These are phyloP conservation scores for Zymoseptoria passerinii DNA, from an alignment of 2,329 filamentous ascomycete species.

Conservation along the genomic window DNA sequence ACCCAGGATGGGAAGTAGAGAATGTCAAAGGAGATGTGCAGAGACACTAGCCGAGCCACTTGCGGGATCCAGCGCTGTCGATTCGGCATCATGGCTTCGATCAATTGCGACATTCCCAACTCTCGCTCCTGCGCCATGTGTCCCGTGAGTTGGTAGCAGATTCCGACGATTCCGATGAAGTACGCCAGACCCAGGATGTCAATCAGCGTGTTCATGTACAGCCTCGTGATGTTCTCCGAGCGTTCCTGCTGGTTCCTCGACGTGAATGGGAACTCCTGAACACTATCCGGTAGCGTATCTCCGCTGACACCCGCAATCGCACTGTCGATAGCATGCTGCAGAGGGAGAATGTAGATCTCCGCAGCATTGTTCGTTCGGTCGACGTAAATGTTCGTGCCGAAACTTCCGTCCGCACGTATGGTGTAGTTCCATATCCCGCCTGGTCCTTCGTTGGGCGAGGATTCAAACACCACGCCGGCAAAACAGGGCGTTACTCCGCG, in stretches of 20 bases:
- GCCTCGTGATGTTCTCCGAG: conserved; percentile 53
- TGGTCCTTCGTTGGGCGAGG: conserved; percentile 62
- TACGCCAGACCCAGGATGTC: conserved; percentile 71
- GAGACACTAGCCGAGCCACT: conserved; percentile 65
- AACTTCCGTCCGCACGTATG: conserved; percentile 63
- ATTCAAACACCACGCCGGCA: conserved; percentile 64
- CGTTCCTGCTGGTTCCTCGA: conserved; percentile 60
- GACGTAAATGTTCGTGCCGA: conserved; percentile 58
- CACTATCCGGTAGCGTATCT: conserved; percentile 30
- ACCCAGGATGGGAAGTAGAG: conserved; percentile 80
- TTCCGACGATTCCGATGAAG: conserved; percentile 68
- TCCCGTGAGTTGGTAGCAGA: conserved; percentile 80
- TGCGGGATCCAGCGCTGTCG: conserved; percentile 66
- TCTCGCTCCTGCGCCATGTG: conserved; percentile 81
- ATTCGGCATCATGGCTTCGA: conserved; percentile 87
- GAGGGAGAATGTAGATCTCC: conserved; percentile 67
- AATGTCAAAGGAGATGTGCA: conserved; percentile 70
- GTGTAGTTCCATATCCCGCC: conserved; percentile 77
- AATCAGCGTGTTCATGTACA: conserved; percentile 66
- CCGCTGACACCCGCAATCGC: conserved; percentile 56
- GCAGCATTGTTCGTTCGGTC: conserved; percentile 61
- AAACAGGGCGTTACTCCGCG: conserved; percentile 63
- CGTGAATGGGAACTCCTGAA: conserved; percentile 68
- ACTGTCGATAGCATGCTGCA: conserved; percentile 70
- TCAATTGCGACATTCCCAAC: conserved; percentile 74